Base-by-base conservation (phyloP, 345 rosid genomes). In the Jatropha curcas region DNA sequence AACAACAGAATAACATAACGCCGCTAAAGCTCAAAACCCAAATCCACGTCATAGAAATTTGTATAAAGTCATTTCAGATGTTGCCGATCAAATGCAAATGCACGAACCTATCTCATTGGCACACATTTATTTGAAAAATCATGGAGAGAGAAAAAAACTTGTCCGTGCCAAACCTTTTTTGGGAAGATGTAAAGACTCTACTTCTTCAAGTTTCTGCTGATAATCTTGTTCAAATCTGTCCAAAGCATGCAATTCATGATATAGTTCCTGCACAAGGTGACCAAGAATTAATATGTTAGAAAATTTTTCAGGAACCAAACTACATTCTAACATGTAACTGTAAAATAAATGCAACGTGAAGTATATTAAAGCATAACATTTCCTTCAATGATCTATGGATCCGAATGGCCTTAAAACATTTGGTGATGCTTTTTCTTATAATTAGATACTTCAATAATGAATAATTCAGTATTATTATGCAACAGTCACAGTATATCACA, bases 181-280 rank as follows among this genome's bases (percentile, higher is more conserved):
- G 52, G 87, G 78, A 27, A 87, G 89, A 72, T 87, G 66, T 34
- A 84, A 77, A 73, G 81, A 82, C 72, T 87, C 84, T 71, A 73
- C 74, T 82, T 92, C 97, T 58, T 83, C 86, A 53, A 78, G 76
- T 77, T 80, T 92, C 46, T 66, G 85, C 45, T 59, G 81, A 68
- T 80, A 88, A 82, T 88, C 88, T 75, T 80, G 87, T 71, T 88
- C 90, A 56, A 92, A 86, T 79, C 84, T 85, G 78, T 92, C 93
- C 84, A 92, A 74, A 70, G 81, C 82, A 80, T 86, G 81, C 74
- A 80, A 45, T 78, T 87, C 96, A 43, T 90, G 96, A 81, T 92
- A 92, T 73, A 92, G 65, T 67, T 90, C 93, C 97, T 92, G 87
- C 79, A 80, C 28, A 61, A 25, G 51, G 37, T 48, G 30, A 65